Base-by-base conservation (phyloP, 2,329 filamentous ascomycete genomes). In the Aspergillus pseudotamarii region DNA sequence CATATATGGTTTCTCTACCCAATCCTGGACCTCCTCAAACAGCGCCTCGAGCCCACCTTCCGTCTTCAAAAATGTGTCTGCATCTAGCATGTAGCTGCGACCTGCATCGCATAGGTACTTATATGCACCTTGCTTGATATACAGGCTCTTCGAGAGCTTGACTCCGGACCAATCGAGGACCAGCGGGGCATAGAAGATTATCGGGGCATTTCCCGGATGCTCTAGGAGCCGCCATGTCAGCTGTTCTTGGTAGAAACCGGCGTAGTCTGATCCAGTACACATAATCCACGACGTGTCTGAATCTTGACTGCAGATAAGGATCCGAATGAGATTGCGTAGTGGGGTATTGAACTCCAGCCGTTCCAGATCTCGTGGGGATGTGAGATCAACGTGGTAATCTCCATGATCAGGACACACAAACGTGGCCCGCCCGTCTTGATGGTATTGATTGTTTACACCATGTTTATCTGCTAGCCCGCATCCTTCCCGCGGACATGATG, bases 381-480 rank as follows among this genome's bases (percentile, higher is more conserved):
- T 21, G 21, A 21, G 46, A 50, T 59, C 48, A 3, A 59, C 32
- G 8, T 41, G 30, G 43, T 63, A 48, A 12, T 62, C 43, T 23
- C 43, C 43, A 23, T 46, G 43, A 11, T 46, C 10, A 4, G 43
- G 43, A 46, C 43, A 46, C 23, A 58, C 14, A 21, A 57, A 60
- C n/a, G 53, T 60, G 32, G 61, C 51, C 28, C 43, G 59, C 12
- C 59, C 41, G 48, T 53, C 50, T n/a, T 34, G 23, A 34, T 58
- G 32, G 21, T 69, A 69, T n/a, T 38, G 48, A 61, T 68, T 69
- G 46, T 61, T 55, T 3, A 63, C 38, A 2, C 67, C 67, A 23
- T 69, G 64, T 53, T 69, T 69, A 34, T 69, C 67, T 46, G 67
- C 63, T 23, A 69, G 23, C 21, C 64, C 64, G 38, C 67, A 69